Conservation (phyloP, 2,329 filamentous ascomycete species). For the Cordyceps fumosorosea region DNA sequence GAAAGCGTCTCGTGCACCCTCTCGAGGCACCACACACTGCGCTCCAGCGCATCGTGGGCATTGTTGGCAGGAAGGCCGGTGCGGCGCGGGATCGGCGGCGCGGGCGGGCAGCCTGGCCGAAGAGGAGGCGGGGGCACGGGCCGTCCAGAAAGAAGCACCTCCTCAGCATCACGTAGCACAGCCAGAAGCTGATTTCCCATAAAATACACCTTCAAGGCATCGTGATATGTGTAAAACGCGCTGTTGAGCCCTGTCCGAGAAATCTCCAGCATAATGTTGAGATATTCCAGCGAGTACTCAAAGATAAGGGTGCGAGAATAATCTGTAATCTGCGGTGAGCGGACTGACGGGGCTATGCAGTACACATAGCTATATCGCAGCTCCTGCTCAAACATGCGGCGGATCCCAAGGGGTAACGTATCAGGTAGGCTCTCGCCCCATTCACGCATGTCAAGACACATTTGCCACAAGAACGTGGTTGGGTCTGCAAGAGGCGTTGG, state of each 20-base stretch:
- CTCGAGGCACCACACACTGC: constrained; percentile 50
- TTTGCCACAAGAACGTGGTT: constrained; percentile 66
- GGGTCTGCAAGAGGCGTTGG: constrained; percentile 61
- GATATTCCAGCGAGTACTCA: constrained; percentile 78
- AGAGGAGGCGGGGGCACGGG: constrained; percentile 36
- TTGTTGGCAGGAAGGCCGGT: constrained; percentile 28
- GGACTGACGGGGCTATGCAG: constrained; percentile 72
- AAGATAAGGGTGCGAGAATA: constrained; percentile 79
- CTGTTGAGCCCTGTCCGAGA: constrained; percentile 52
- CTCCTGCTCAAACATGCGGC: constrained; percentile 79
- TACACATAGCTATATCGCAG: constrained; percentile 87
- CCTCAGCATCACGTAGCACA: constrained; percentile 51
- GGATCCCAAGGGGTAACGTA: constrained; percentile 57
- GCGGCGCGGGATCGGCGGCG: constrained; percentile 47
- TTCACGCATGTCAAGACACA: constrained; percentile 67
- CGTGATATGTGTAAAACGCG: constrained; percentile 77
- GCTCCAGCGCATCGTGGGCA: constrained; percentile 44
- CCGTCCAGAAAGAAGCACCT: constrained; percentile 46
- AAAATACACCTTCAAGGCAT: constrained; percentile 78
- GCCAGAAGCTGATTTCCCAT: constrained; percentile 59
- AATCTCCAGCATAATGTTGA: constrained; percentile 65
- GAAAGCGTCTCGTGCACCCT: constrained; percentile 47
- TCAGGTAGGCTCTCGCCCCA: constrained; percentile 76
- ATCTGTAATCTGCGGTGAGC: constrained; percentile 64
- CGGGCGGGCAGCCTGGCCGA: constrained; percentile 39